Percentiles rank a stretch among this genome's conserved stretches.
Evolutionary conservation across 441 rosid species (phyloP).

Genomic region (Corymbia calophylla): DNA sequence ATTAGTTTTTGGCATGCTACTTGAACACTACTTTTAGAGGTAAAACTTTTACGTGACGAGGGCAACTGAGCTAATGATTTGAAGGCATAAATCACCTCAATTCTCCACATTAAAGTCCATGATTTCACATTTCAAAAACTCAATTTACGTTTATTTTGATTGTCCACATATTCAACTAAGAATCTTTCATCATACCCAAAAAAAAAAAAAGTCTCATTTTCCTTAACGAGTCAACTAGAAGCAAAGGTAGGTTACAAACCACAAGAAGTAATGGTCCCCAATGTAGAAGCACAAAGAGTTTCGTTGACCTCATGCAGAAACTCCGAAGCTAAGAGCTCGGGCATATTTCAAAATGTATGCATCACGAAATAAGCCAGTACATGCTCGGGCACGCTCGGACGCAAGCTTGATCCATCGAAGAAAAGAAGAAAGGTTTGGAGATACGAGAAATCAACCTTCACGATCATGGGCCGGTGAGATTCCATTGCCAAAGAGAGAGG

Average conservation of each 20-base stretch:
- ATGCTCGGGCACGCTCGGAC: not conserved
- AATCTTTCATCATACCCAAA: not conserved
- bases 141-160: not conserved
- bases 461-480: not conserved
- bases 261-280: not conserved
- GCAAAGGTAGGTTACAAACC: not conserved
- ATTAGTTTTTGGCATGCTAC: not conserved
- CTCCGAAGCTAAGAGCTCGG: not conserved
- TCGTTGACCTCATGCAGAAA: not conserved
- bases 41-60: not conserved
- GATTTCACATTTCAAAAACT: not conserved
- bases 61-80: not conserved
- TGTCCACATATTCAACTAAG: not conserved
- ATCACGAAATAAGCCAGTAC: not conserved
- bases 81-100: not conserved
- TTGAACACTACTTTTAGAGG: not conserved
- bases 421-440: not conserved
- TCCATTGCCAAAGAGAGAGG: not conserved
- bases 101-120: not conserved
- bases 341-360: not conserved
- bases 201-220: not conserved
- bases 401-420: not conserved
- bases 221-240: not conserved
- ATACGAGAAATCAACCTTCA: not conserved
- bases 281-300: not conserved